Evolutionary conservation across 345 rosid genomes (phyloP).

Genomic region (Boechera divaricarpa): DNA sequence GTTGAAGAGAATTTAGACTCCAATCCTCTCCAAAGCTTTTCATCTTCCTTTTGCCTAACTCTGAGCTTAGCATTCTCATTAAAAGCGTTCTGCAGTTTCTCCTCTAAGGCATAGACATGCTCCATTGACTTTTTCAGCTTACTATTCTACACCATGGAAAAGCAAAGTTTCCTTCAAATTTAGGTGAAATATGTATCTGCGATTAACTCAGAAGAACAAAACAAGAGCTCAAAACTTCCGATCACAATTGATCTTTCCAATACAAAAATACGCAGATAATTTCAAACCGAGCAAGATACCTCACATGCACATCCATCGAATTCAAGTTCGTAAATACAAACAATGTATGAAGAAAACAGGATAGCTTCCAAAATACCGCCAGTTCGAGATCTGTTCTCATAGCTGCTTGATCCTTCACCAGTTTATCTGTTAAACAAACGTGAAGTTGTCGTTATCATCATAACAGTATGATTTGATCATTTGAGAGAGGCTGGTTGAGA

Average conservation of each 20-base stretch:
- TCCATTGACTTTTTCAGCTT: constrained; percentile 83
- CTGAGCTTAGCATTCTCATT: constrained; percentile 91
- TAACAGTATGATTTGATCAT: not conserved
- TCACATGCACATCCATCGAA: constrained; percentile 29
- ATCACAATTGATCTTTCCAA: not conserved
- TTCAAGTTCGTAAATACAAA: constrained; percentile 24
- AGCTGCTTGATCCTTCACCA: constrained; percentile 91
- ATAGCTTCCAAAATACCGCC: constrained; percentile 61
- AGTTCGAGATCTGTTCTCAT: constrained; percentile 81
- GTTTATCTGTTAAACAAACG: constrained; percentile 61
- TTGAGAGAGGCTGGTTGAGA: not conserved
- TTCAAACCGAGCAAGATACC: constrained; percentile 31
- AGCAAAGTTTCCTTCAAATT: constrained; percentile 17
- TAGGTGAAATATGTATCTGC: not conserved
- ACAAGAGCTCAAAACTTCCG: constrained; percentile 18
- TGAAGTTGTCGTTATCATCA: constrained; percentile 40
- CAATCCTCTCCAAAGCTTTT: constrained; percentile 93
- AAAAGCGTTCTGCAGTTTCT: constrained; percentile 81
- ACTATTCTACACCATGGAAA: constrained; percentile 55
- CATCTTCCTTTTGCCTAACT: constrained; percentile 88
- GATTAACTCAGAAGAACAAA: not conserved
- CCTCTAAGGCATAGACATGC: constrained; percentile 64
- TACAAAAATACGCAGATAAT: not conserved
- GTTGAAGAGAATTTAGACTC: constrained; percentile 90
- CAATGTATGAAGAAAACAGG: constrained; percentile 26